Percentiles rank a stretch among this genome's conserved stretches.
Evolutionary conservation across 164 flowering plant genomes (phyloP).

Genomic region (Nymphaea colorata): DNA sequence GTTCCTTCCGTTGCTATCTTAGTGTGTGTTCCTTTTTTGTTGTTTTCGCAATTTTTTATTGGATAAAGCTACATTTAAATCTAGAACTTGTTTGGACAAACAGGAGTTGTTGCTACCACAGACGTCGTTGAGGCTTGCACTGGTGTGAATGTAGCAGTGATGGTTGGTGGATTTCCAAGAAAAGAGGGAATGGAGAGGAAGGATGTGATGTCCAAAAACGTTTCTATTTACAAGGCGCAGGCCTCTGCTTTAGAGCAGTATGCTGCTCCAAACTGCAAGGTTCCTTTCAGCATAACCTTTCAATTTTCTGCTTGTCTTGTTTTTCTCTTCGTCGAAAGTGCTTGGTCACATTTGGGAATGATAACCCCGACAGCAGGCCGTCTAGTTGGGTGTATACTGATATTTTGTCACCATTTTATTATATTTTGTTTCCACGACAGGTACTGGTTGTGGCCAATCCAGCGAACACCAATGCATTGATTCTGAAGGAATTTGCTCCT

Average conservation of each 20-base stretch:
- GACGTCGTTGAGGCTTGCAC: conserved; percentile 95
- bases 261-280: conserved; percentile 99
- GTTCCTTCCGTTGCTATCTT: conserved; percentile 13
- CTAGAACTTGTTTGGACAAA: background rate
- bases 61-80: too few relatives aligned
- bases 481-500: conserved; percentile 88
- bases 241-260: conserved; percentile 91
- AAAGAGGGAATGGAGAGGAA: conserved; percentile 99
- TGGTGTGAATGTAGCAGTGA: conserved; percentile 83
- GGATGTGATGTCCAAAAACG: conserved; percentile 97
- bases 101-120: conserved; percentile 98
- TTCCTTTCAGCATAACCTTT: conserved; percentile 5
- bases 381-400: too few relatives aligned
- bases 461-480: conserved; percentile 98
- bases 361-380: too few relatives aligned
- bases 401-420: too few relatives aligned
- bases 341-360: too few relatives aligned
- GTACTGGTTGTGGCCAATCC: conserved; percentile 99
- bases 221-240: conserved; percentile 90
- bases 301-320: too few relatives aligned
- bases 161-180: conserved; percentile 99
- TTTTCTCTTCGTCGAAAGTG: too few relatives aligned
- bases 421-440: conserved; percentile 24
- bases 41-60: too few relatives aligned
- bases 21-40: too few relatives aligned